These are phyloP conservation scores for Pestalotiopsis sp. DNA, from an alignment of 2,329 filamentous ascomycete genomes.

Conservation along the genomic window DNA sequence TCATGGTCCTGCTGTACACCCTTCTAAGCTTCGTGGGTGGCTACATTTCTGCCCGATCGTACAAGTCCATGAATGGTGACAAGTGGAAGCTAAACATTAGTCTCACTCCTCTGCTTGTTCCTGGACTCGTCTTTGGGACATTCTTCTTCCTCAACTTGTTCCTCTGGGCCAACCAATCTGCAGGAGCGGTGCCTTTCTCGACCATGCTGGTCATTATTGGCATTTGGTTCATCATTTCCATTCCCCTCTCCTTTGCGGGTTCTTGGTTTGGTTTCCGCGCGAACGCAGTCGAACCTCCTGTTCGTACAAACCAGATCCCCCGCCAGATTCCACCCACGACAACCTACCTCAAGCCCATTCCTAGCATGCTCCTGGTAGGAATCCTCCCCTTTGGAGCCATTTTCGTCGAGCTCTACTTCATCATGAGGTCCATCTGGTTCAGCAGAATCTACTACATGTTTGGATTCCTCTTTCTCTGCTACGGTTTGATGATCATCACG, in stretches of 20 bases:
- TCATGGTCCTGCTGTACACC: slow-evolving; percentile 92
- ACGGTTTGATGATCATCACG: slow-evolving; percentile 95
- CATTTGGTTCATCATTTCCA: slow-evolving; percentile 97
- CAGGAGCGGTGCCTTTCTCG: slow-evolving; percentile 91
- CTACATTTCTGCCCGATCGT: slow-evolving; percentile 85
- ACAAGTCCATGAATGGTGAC: slow-evolving; percentile 92
- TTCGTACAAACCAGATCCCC: slow-evolving; percentile 96
- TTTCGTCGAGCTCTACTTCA: slow-evolving; percentile 98
- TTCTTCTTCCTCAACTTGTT: slow-evolving; percentile 98
- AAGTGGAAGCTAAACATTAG: slow-evolving; percentile 93
- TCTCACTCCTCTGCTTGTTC: slow-evolving; percentile 83
- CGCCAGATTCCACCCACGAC: slow-evolving; percentile 87
- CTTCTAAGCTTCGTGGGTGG: slow-evolving; percentile 90
- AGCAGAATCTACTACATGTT: slow-evolving; percentile 99
- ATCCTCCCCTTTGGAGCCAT: slow-evolving; percentile 95
- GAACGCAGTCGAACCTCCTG: slow-evolving; percentile 71
- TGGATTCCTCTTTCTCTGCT: slow-evolving; percentile 96
- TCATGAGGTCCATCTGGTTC: slow-evolving; percentile 99
- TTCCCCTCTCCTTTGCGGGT: slow-evolving; percentile 85
- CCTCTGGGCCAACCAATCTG: slow-evolving; percentile 90
- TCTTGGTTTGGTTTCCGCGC: slow-evolving; percentile 93
- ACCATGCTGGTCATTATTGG: slow-evolving; percentile 93
- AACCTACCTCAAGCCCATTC: slow-evolving; percentile 82
- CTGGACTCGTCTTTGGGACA: slow-evolving; percentile 78
- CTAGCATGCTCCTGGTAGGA: slow-evolving; percentile 89